A percentile compares a stretch with the other conserved stretches of the same genome.
These are phyloP conservation scores for Rosa rugosa DNA, from an alignment of 306 rosid species.

Conservation along the genomic window DNA sequence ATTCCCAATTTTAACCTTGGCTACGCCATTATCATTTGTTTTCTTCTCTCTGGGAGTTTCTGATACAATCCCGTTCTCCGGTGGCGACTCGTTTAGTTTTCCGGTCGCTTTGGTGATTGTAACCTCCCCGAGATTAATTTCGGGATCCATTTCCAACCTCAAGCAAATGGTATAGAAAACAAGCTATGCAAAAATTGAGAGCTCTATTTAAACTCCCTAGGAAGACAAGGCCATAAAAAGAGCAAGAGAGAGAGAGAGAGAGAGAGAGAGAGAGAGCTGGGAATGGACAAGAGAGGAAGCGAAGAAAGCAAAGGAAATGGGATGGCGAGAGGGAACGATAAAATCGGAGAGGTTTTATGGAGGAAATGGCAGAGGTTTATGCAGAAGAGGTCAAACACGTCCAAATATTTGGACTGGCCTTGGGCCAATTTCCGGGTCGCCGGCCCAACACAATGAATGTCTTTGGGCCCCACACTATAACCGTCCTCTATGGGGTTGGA, in stretches of 20 bases:
- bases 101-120: conserved; percentile 5
- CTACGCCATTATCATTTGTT: background rate
- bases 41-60: background rate
- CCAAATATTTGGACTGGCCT: background rate
- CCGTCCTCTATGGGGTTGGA: background rate
- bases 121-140: background rate
- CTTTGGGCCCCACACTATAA: background rate
- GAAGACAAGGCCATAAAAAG: background rate
- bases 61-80: background rate
- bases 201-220: background rate
- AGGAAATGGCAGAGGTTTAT: conserved; percentile 18
- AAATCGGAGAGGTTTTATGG: conserved; percentile 28
- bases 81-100: background rate
- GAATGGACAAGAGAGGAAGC: conserved; percentile 12
- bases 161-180: background rate
- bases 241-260: background rate
- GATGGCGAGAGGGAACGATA: conserved; percentile 9
- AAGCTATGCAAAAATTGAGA: background rate
- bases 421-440: background rate
- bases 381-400: conserved; percentile 21
- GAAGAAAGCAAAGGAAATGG: conserved; percentile 17
- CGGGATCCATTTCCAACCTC: conserved; percentile 12
- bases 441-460: conserved; percentile 10
- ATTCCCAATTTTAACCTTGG: background rate
- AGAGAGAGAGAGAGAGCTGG: background rate